Base-by-base conservation (phyloP, 2,329 filamentous ascomycete species). In the Ceratocystiopsis brevicomis region DNA sequence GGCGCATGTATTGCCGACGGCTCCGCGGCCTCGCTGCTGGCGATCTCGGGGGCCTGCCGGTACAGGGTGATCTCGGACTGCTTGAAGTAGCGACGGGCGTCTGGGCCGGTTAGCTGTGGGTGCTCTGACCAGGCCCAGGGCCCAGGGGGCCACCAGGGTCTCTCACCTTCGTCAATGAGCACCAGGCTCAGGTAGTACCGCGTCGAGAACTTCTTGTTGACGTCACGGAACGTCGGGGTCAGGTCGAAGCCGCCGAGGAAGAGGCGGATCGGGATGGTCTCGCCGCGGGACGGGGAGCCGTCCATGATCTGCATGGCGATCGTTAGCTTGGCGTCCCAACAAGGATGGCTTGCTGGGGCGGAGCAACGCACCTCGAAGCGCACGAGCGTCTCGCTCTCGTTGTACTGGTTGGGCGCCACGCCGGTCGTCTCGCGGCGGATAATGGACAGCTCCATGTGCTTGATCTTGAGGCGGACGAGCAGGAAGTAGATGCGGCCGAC, bases 261-360 rank as follows among this genome's bases (percentile, higher is more conserved):
- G 44, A 98, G 70, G 53, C 90, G 75, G 56, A 98, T 98, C 18
- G 90, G 90, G 48, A 98, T 98, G 2, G 90, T 96, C 66, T 71
- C 77, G 72, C 83, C 86, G 67, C 90, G 73, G 43, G 87, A 95
- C 33, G 90, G 90, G n/a, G 88, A 96, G 47, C 90, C 90, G 59
- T 98, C 90, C 90, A 98, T 98, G 57, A 98, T 98, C 80, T 82
- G 40, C n/a, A n/a, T n/a, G n/a, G n/a, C n/a, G n/a, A n/a, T n/a
- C n/a, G n/a, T n/a, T n/a, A n/a, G n/a, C n/a, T n/a, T n/a, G n/a
- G n/a, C n/a, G n/a, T n/a, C n/a, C n/a, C n/a, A n/a, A n/a, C n/a
- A n/a, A n/a, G n/a, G n/a, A n/a, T n/a, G n/a, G n/a, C n/a, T n/a
- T n/a, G n/a, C 33, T 11, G 13, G 32, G 30, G 15, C 8, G 9